A percentile compares a stretch with the other conserved stretches of the same genome.
Conservation (phyloP, 140 eudicot species). For the Ambrosia hybrid region DNA sequence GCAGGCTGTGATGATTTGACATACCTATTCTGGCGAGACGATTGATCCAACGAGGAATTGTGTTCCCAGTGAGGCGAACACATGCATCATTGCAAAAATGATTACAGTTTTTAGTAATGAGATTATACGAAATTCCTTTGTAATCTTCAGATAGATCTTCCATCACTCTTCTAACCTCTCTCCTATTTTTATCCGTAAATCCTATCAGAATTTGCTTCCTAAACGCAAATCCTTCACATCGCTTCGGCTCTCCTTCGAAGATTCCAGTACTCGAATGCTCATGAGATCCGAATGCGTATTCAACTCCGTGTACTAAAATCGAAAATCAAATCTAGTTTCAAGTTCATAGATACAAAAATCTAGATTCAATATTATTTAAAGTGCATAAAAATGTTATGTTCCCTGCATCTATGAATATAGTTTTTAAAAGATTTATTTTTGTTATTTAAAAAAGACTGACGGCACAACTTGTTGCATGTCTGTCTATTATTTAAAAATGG, state of each 20-base stretch:
- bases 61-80: slow-evolving; percentile 61
- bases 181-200: slow-evolving; percentile 51
- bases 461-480: no score
- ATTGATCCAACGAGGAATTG: slow-evolving; percentile 87
- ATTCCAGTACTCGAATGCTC: slow-evolving; percentile 80
- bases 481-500: no score
- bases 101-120: slow-evolving; percentile 80
- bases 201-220: slow-evolving; percentile 73
- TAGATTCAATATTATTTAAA: no score
- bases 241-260: slow-evolving; percentile 74
- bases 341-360: neutral
- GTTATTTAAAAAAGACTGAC: no score
- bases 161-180: slow-evolving; percentile 59
- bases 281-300: slow-evolving; percentile 92
- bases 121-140: slow-evolving; percentile 78
- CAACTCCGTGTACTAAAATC: slow-evolving; percentile 71
- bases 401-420: no score
- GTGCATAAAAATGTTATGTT: no score
- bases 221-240: slow-evolving; percentile 71
- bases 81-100: slow-evolving; percentile 89
- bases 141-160: slow-evolving; percentile 64
- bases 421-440: no score
- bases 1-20: neutral
- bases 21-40: slow-evolving; percentile 90
- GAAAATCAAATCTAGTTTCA: neutral